Evolutionary conservation across 768 basidiomycete species (phyloP), one percentile per base, ranked within the genome.

Genomic region (Termitomyces sp.): DNA sequence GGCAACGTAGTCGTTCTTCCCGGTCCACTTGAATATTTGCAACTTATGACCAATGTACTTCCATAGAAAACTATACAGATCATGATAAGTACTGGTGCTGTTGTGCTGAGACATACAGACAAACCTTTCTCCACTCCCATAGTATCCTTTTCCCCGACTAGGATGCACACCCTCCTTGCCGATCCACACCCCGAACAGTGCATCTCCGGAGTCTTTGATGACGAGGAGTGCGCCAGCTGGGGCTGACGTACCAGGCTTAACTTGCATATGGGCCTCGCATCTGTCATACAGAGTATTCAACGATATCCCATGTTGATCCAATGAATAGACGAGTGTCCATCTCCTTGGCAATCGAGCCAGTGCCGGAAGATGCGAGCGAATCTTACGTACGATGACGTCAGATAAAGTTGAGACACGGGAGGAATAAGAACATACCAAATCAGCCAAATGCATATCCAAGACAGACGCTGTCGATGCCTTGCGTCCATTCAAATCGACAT

Each of bases 251-350:
- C 72, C 71, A 3, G 70, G 67, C 12, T 69, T 70, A 0, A 75
- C 65, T n/a, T 73, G 67, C 32, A 73, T 70, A 4, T 68, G 71
- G 1, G 76, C 69, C 55, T 83, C 84, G 57, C 87, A 91, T 1
- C 81, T 81, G 2, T 81, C 68, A 71, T 97, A 98, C 5, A 98
- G 81, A 1, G 96, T 97, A 49, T 89, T 86, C 14, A 98, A 79
- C 12, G 94, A 96, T 49, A 96, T 94, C 0, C 96, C 96, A 66
- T 98, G 91, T 68, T 97, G 95, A 69, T 98, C 96, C 17, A 97
- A 81, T 15, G 93, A 95, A 75, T 96, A 95, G 5, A 94, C 74
- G 0, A 96, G 82, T 0, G 82, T 82, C 94, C 94, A 96, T 34
- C 79, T 75, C 7, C 80, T 77, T 0, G 88, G 81, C 17, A 96